phyloP scores from a whole-genome alignment of 495 filamentous ascomycete species.

The Ramalina intermedia region DNA sequence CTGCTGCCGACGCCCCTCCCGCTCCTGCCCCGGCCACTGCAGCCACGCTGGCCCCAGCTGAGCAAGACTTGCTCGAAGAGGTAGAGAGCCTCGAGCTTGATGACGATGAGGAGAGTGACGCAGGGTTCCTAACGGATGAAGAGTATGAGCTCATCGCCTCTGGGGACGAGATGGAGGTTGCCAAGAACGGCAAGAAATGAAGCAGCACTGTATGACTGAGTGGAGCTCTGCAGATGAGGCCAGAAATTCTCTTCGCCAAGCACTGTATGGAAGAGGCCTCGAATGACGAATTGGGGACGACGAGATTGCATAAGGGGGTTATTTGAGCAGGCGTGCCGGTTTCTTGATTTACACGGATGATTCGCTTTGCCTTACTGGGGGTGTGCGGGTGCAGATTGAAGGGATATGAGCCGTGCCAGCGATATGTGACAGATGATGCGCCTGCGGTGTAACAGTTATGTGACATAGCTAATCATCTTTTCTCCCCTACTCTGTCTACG shows the following conservation, averaged over 20 bases:
- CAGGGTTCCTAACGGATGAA: constrained; percentile 82
- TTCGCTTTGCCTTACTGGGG: no score
- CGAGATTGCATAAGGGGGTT: no score
- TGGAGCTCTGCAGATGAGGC: not conserved
- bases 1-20: constrained; percentile 14
- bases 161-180: constrained; percentile 66
- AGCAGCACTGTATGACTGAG: not conserved
- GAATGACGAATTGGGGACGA: no score
- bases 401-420: no score
- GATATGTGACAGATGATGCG: no score
- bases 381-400: no score
- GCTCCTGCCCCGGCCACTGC: constrained; percentile 17
- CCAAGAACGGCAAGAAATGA: constrained; percentile 15
- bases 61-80: constrained; percentile 46
- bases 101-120: constrained; percentile 28
- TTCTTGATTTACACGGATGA: no score
- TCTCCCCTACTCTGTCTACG: no score
- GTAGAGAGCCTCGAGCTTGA: constrained; percentile 50
- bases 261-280: not conserved
- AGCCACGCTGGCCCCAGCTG: constrained; percentile 25
- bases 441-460: no score
- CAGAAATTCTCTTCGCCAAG: no score
- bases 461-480: no score
- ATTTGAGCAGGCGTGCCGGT: no score
- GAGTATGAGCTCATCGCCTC: constrained; percentile 96